phyloP scores from a whole-genome alignment of 2,329 filamentous ascomycete genomes.

The Achaetomium macrosporum region DNA sequence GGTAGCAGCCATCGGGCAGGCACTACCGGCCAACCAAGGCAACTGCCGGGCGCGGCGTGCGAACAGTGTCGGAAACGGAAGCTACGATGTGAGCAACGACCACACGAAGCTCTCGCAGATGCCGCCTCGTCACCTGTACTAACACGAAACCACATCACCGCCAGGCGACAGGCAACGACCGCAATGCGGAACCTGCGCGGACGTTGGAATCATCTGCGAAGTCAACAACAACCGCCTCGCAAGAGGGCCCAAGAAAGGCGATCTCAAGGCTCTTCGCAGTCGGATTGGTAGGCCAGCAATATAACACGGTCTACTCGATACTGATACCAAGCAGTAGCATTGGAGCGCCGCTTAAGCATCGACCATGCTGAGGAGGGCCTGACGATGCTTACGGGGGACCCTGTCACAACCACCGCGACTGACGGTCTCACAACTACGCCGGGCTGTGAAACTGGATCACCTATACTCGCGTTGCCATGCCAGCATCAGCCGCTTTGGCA shows the following conservation, averaged over 20 bases:
- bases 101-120: slow-evolving; percentile 9
- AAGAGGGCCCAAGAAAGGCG: slow-evolving; percentile 25
- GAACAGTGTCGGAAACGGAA: slow-evolving; percentile 26
- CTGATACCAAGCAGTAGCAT: slow-evolving; percentile 12
- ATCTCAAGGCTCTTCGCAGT: slow-evolving; percentile 23
- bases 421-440: slow-evolving; percentile 1
- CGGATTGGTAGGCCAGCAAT: slow-evolving; percentile 19
- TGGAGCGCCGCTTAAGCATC: slow-evolving; percentile 23
- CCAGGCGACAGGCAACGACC: slow-evolving; percentile 22
- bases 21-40: slow-evolving; percentile 15
- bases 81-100: slow-evolving; percentile 23
- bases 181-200: slow-evolving; percentile 22
- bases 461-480: slow-evolving; percentile 15
- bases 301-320: not conserved
- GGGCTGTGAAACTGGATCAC: slow-evolving; percentile 10
- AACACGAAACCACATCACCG: not conserved
- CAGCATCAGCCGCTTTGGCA: slow-evolving; percentile 16
- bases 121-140: not conserved
- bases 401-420: not conserved
- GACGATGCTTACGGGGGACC: slow-evolving; percentile 11
- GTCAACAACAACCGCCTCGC: slow-evolving; percentile 22
- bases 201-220: slow-evolving; percentile 21
- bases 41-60: slow-evolving; percentile 24
- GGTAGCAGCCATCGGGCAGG: slow-evolving; percentile 13
- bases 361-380: slow-evolving; percentile 13